Evolutionary conservation across 2,329 filamentous ascomycete genomes (phyloP).

Genomic region (Diplodia intermedia): DNA sequence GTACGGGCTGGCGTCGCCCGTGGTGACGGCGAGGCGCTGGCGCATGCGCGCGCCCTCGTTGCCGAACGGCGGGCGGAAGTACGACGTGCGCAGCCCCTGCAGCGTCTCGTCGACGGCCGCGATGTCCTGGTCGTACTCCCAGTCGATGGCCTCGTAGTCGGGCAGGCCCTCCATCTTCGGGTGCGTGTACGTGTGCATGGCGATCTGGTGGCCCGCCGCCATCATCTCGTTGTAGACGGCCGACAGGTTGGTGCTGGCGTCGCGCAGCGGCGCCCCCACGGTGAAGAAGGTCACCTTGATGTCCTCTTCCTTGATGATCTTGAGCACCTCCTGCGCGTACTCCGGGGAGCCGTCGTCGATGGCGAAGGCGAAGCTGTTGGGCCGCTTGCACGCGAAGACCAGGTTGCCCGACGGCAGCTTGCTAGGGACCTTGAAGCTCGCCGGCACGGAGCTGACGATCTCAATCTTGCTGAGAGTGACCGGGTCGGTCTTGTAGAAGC

Average conservation of each 20-base stretch:
- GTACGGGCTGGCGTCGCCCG: conserved; percentile 56
- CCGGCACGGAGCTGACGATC: conserved; percentile 63
- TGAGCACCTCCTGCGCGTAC: conserved; percentile 66
- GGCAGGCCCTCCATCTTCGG: conserved; percentile 69
- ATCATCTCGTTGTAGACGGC: conserved; percentile 70
- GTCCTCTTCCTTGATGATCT: conserved; percentile 65
- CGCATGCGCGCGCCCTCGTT: conserved; percentile 71
- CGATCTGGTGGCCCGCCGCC: conserved; percentile 69
- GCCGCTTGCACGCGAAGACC: conserved; percentile 68
- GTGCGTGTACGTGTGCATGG: conserved; percentile 72
- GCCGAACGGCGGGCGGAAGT: conserved; percentile 75
- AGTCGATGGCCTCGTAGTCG: conserved; percentile 62
- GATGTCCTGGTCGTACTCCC: conserved; percentile 67
- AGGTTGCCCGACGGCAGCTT: conserved; percentile 69
- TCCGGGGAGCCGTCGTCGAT: conserved; percentile 72
- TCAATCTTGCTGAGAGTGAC: conserved; percentile 66
- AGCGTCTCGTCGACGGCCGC: conserved; percentile 53
- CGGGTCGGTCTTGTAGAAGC: conserved; percentile 63
- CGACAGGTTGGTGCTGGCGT: conserved; percentile 66
- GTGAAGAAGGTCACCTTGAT: conserved; percentile 76
- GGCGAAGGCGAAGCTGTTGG: conserved; percentile 74
- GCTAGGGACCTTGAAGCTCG: conserved; percentile 59
- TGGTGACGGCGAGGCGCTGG: conserved; percentile 62
- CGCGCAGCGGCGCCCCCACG: conserved; percentile 67
- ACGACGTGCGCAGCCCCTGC: conserved; percentile 50